Evolutionary conservation across 805 yeast species (phyloP).

Genomic region (Myxozyma melibiosi): DNA sequence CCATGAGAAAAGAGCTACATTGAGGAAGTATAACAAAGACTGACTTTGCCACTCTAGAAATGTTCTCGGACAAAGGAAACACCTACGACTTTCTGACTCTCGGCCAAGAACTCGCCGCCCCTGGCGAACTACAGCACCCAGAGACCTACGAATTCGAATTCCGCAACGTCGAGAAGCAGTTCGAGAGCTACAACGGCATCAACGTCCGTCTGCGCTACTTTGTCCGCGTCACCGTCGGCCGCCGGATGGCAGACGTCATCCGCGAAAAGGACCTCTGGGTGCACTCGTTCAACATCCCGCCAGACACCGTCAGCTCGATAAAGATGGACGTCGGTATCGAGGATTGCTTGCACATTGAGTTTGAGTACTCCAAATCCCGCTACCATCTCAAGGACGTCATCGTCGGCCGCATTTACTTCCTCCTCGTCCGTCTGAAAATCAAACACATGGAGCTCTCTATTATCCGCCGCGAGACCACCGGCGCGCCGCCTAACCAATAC

Average conservation of each 20-base stretch:
- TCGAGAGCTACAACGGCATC: conserved; percentile 87
- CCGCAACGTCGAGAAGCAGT: conserved; percentile 89
- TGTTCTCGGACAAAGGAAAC: conserved; percentile 40
- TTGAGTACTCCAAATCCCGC: conserved; percentile 85
- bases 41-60: conserved; percentile 22
- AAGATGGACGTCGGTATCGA: conserved; percentile 98
- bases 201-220: conserved; percentile 82
- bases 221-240: conserved; percentile 76
- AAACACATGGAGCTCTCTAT: conserved; percentile 93
- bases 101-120: conserved; percentile 90
- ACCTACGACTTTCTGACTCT: conserved; percentile 80
- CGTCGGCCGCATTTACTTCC: conserved; percentile 88
- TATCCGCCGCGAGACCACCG: conserved; percentile 85
- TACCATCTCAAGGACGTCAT: conserved; percentile 88
- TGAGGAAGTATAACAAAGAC: background rate
- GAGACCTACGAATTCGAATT: conserved; percentile 85
- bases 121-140: conserved; percentile 80
- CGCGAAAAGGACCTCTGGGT: conserved; percentile 93
- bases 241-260: conserved; percentile 79
- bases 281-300: conserved; percentile 53
- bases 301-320: conserved; percentile 57
- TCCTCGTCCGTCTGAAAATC: conserved; percentile 84
- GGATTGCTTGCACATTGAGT: conserved; percentile 94
- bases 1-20: background rate
- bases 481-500: conserved; percentile 75